Percentiles rank a stretch among this genome's conserved stretches.
Conservation (phyloP, 2,329 filamentous ascomycete genomes). For the Penicillium concentricum region DNA sequence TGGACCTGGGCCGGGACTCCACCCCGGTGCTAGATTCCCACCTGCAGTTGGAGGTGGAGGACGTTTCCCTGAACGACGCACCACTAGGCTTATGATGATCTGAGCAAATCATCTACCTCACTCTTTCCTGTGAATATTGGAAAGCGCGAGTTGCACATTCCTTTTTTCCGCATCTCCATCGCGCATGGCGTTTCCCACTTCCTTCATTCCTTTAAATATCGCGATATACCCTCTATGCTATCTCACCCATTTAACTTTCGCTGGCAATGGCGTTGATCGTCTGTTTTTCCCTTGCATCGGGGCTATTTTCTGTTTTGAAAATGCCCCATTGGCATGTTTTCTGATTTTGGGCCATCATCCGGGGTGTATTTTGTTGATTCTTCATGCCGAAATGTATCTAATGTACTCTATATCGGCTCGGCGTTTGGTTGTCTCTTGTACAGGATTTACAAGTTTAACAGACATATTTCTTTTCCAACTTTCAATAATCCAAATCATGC, state of each 20-base stretch:
- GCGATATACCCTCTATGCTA: conserved; percentile 26
- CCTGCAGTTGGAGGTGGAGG: conserved; percentile 32
- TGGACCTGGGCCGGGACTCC: conserved; percentile 15
- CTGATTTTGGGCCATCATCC: not conserved
- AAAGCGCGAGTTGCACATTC: not conserved
- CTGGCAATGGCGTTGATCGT: conserved; percentile 17
- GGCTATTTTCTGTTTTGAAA: conserved; percentile 3
- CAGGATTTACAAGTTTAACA: conserved; percentile 3
- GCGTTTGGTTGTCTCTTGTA: conserved; percentile 10
- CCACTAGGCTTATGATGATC: conserved; percentile 51
- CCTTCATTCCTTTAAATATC: conserved; percentile 18
- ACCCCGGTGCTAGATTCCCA: conserved; percentile 24
- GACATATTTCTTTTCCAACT: conserved; percentile 1
- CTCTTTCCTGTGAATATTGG: not conserved
- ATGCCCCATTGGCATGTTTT: not conserved
- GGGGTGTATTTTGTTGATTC: conserved; percentile 6
- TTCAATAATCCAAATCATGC: conserved; percentile 1
- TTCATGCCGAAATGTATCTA: conserved; percentile 17
- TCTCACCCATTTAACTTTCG: conserved; percentile 8
- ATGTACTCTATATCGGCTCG: conserved; percentile 14
- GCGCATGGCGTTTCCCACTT: not conserved
- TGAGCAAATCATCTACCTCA: conserved; percentile 25
- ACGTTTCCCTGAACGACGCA: conserved; percentile 50
- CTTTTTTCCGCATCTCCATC: not conserved
- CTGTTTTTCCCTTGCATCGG: conserved; percentile 1